Percentiles rank a stretch among this genome's conserved stretches.
These are phyloP conservation scores for Pinus tabuliformis DNA, from an alignment of 75 land plant species.

Conservation along the genomic window DNA sequence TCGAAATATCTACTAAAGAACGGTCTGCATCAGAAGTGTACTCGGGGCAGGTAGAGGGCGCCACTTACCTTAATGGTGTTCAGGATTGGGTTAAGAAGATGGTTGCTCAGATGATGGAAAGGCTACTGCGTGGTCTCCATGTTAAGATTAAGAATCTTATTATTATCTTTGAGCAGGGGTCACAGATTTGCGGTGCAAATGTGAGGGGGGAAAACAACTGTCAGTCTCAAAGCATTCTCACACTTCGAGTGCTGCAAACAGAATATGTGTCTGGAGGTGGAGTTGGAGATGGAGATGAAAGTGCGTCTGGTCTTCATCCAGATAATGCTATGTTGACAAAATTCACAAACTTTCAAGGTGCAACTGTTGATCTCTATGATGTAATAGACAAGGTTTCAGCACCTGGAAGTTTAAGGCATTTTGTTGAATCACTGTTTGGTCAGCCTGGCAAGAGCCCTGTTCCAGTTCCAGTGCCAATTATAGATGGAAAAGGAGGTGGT, in stretches of 20 bases:
- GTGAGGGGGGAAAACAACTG: conserved; percentile 9
- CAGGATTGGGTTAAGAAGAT: conserved; percentile 80
- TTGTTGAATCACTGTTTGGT: conserved; percentile 10
- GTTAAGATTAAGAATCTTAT: conserved; percentile 62
- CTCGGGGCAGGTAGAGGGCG: conserved; percentile 12
- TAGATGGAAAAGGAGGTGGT: conserved; percentile 18
- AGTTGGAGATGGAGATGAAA: neutral
- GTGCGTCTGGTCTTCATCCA: conserved; percentile 13
- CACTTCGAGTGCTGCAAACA: conserved; percentile 52
- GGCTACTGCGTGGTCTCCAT: conserved; percentile 66
- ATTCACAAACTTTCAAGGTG: conserved; percentile 62
- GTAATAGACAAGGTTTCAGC: neutral
- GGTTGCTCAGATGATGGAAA: conserved; percentile 72
- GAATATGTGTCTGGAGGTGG: conserved; percentile 63
- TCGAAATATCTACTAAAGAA: conserved; percentile 7
- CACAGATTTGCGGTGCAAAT: conserved; percentile 1
- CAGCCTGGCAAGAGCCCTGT: conserved; percentile 6
- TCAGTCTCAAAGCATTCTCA: conserved; percentile 18
- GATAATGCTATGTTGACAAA: conserved; percentile 46
- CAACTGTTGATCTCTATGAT: conserved; percentile 61
- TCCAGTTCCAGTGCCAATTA: too few relatives aligned
- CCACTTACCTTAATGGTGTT: conserved; percentile 31
- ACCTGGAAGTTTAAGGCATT: too few relatives aligned
- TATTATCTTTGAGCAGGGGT: conserved; percentile 53
- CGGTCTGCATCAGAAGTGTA: conserved; percentile 7